These are phyloP conservation scores for Xanthoconium stramineum DNA, from an alignment of 768 basidiomycete species.

Conservation along the genomic window DNA sequence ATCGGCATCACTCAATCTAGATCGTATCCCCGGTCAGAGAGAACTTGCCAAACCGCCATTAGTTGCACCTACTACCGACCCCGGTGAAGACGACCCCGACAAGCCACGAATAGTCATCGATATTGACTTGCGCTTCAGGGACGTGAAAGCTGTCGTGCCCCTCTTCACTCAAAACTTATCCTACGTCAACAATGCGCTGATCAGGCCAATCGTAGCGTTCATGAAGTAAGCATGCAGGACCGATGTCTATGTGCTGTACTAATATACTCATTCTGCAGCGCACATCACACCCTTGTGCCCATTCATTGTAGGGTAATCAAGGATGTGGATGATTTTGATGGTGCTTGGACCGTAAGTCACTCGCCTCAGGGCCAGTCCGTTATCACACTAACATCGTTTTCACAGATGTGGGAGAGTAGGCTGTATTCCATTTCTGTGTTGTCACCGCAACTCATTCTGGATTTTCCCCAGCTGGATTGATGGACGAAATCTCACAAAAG, in stretches of 20 bases:
- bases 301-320: slow-evolving; percentile 89
- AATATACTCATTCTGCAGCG: slow-evolving; percentile 43
- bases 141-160: slow-evolving; percentile 93
- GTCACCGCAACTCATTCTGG: slow-evolving; percentile 1
- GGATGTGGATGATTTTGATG: slow-evolving; percentile 85
- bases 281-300: slow-evolving; percentile 90
- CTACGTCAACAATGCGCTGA: slow-evolving; percentile 88
- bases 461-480: slow-evolving; percentile 73
- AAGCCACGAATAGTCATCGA: slow-evolving; percentile 70
- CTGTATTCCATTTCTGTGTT: neutral
- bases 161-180: slow-evolving; percentile 86
- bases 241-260: neutral
- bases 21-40: slow-evolving; percentile 81
- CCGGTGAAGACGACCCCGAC: slow-evolving; percentile 27
- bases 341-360: slow-evolving; percentile 87
- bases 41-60: slow-evolving; percentile 85
- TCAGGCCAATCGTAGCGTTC: slow-evolving; percentile 95
- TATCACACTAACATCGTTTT: slow-evolving; percentile 3
- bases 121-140: slow-evolving; percentile 91
- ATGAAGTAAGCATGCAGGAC: slow-evolving; percentile 73
- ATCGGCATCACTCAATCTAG: slow-evolving; percentile 45
- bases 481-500: slow-evolving; percentile 87
- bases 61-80: slow-evolving; percentile 57
- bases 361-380: neutral
- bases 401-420: slow-evolving; percentile 91